Conservation (phyloP, 2,329 filamentous ascomycete genomes). For the Aspergillus carbonarius region DNA sequence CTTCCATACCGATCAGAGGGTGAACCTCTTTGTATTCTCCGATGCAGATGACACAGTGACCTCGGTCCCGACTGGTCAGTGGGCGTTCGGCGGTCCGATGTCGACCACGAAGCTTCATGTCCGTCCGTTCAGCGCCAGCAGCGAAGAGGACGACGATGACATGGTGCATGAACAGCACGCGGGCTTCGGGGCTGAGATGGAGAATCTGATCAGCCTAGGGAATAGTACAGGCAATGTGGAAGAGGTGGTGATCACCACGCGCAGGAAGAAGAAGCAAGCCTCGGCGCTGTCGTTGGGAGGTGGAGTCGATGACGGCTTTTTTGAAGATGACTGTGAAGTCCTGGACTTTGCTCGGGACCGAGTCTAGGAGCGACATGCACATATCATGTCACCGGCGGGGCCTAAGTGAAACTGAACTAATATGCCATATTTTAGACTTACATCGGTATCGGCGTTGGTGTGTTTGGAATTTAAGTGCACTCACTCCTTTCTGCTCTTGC, state of each 20-base stretch:
- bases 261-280: conserved; percentile 60
- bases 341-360: conserved; percentile 74
- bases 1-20: conserved; percentile 86
- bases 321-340: conserved; percentile 90
- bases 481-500: conserved; percentile 7
- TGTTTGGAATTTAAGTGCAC: conserved; percentile 8
- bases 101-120: conserved; percentile 50
- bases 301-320: conserved; percentile 68
- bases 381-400: conserved; percentile 6
- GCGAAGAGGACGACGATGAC: conserved; percentile 40
- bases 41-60: conserved; percentile 42
- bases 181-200: conserved; percentile 44
- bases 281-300: conserved; percentile 33
- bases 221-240: conserved; percentile 62
- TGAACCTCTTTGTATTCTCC: conserved; percentile 70
- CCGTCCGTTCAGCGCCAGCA: conserved; percentile 43
- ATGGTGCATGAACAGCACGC: conserved; percentile 29
- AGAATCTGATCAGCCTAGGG: conserved; percentile 52
- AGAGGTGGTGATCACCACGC: conserved; percentile 79
- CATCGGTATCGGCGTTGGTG: conserved; percentile 19
- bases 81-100: conserved; percentile 56
- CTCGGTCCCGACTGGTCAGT: conserved; percentile 36
- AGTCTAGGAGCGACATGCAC: conserved; percentile 37
- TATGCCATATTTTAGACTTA: conserved; percentile 23
- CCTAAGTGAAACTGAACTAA: conserved; percentile 16